Evolutionary conservation across 2,329 filamentous ascomycete species (phyloP), one percentile per base, ranked within the genome.

Genomic region (Neodidymelliopsis sp.): DNA sequence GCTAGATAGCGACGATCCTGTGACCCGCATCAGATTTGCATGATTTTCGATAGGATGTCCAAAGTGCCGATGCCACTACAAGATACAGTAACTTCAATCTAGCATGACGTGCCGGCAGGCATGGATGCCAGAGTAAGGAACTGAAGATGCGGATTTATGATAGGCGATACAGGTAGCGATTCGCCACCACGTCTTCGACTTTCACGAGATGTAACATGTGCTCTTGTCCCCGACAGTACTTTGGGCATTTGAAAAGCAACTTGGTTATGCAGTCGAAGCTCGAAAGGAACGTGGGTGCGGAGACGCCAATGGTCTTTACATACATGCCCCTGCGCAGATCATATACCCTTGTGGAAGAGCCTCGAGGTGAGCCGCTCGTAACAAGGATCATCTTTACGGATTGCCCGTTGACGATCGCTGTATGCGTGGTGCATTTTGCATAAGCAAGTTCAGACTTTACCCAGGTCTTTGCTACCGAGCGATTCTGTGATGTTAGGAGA

Each of bases 251-350:
- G 15, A 33, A 34, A 36, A 48, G 29, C 24, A 40, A 40, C 11
- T 24, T 30, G 6, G n/a, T 8, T 10, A 41, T 25, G 37, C 12
- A 35, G 19, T 20, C 23, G 19, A 39, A 23, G 19, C 19, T 20
- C 13, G 37, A 23, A 50, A 36, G 23, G 19, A 35, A 24, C 29
- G 30, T 23, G 15, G 25, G 22, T 35, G 23, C 28, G 28, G 39
- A 18, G n/a, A n/a, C n/a, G n/a, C n/a, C n/a, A n/a, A n/a, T n/a
- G n/a, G n/a, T n/a, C n/a, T n/a, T n/a, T n/a, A n/a, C n/a, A n/a
- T n/a, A n/a, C n/a, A n/a, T n/a, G n/a, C 18, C 47, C 40, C 36
- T 36, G 47, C 16, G 40, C 30, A 45, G 47, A 50, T 50, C 47
- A 10, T 16, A 13, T 2, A n/a, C 24, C 30, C 6, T 45, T 41